A percentile compares a stretch with the other conserved stretches of the same genome.
These are phyloP conservation scores for Dryadomyces quercivorus DNA, from an alignment of 2,329 filamentous ascomycete genomes.

Conservation along the genomic window DNA sequence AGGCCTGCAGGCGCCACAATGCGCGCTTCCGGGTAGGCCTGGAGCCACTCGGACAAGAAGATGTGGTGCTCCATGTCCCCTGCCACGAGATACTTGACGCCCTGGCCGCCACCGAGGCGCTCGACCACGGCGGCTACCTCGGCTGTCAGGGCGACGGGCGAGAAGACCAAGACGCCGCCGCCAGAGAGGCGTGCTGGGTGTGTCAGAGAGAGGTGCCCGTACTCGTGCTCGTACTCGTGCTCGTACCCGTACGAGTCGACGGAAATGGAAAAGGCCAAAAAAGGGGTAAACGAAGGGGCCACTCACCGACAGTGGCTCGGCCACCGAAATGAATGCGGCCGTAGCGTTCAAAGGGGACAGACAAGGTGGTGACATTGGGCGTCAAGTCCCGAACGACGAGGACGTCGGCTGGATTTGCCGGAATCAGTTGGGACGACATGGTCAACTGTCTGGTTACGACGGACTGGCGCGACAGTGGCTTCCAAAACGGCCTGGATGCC, in stretches of 20 bases:
- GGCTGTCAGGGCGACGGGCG: constrained; percentile 68
- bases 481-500: neutral
- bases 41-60: constrained; percentile 75
- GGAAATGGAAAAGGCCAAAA: too few relatives aligned
- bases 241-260: too few relatives aligned
- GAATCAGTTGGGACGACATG: constrained; percentile 55
- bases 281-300: neutral
- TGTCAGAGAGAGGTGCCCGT: too few relatives aligned
- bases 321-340: constrained; percentile 74
- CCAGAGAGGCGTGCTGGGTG: constrained; percentile 51
- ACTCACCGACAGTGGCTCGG: constrained; percentile 67
- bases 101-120: constrained; percentile 43
- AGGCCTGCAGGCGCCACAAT: constrained; percentile 76
- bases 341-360: constrained; percentile 73
- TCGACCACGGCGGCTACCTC: constrained; percentile 53
- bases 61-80: constrained; percentile 92
- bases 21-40: constrained; percentile 64
- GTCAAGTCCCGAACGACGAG: constrained; percentile 86
- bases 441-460: neutral
- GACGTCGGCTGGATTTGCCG: constrained; percentile 60
- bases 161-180: constrained; percentile 78
- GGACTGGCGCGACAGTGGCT: neutral
- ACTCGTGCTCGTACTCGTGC: too few relatives aligned
- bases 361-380: constrained; percentile 65
- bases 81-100: constrained; percentile 74